phyloP scores from a whole-genome alignment of 1,139 yeast species.

The Groenewaldozyma sp. region DNA sequence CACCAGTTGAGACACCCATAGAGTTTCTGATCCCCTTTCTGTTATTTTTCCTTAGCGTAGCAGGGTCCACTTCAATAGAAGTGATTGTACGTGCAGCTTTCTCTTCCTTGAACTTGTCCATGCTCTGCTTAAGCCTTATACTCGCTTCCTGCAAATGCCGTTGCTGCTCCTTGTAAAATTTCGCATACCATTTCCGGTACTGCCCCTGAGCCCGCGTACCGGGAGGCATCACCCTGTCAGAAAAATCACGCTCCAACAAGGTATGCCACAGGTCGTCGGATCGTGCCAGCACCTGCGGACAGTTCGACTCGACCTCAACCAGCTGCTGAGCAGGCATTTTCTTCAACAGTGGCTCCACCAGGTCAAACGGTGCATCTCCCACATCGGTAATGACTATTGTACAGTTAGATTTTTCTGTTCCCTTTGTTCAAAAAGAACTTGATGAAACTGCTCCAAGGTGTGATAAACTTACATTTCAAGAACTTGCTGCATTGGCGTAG shows the following conservation, averaged over 20 bases:
- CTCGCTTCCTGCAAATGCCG: conserved; percentile 21
- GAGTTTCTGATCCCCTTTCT: conserved; percentile 9
- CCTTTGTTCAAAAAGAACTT: too few relatives aligned
- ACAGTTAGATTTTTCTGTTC: neutral
- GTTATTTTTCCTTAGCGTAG: conserved; percentile 13
- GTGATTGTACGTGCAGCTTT: conserved; percentile 21
- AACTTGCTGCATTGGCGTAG: conserved; percentile 10
- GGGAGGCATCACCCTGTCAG: conserved; percentile 21
- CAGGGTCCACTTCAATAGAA: conserved; percentile 21
- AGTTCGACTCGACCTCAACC: conserved; percentile 18
- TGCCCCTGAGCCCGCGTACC: too few relatives aligned
- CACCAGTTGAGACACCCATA: conserved; percentile 9
- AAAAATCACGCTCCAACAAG: conserved; percentile 21
- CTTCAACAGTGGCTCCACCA: conserved; percentile 22
- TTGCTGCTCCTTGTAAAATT: conserved; percentile 20
- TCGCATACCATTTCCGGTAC: conserved; percentile 16
- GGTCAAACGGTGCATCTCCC: conserved; percentile 25
- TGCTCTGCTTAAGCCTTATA: conserved; percentile 18
- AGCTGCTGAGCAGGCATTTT: conserved; percentile 22
- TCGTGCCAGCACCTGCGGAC: conserved; percentile 20
- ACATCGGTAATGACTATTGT: conserved; percentile 21
- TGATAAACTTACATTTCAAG: conserved; percentile 9
- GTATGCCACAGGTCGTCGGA: conserved; percentile 21
- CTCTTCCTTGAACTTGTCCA: conserved; percentile 17
- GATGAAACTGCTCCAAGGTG: too few relatives aligned